Evolutionary conservation across 306 rosid genomes (phyloP).

Genomic region (Rubus idaeus): DNA sequence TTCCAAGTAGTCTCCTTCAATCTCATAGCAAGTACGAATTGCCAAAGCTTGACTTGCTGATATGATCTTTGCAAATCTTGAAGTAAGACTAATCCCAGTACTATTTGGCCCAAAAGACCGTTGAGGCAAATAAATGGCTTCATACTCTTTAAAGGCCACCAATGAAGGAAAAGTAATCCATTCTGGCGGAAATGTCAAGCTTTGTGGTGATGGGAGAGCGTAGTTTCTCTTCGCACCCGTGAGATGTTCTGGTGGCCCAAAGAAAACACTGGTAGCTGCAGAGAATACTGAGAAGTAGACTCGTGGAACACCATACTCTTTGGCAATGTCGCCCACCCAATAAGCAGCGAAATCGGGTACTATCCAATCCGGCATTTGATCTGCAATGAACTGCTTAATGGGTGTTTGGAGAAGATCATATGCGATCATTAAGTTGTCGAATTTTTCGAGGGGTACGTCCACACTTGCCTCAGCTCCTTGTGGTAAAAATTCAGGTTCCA

Average conservation of each 20-base stretch:
- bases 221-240: neutral
- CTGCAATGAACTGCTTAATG: constrained; percentile 16
- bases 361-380: constrained; percentile 21
- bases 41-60: constrained; percentile 21
- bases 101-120: neutral
- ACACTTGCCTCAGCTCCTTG: constrained; percentile 26
- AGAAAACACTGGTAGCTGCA: neutral
- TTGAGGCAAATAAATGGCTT: neutral
- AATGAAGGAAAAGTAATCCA: constrained; percentile 7
- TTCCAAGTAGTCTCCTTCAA: constrained; percentile 35
- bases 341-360: constrained; percentile 6
- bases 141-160: neutral
- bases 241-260: neutral
- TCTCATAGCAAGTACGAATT: constrained; percentile 27
- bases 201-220: neutral
- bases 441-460: constrained; percentile 23
- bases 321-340: constrained; percentile 17
- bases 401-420: constrained; percentile 9
- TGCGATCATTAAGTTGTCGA: constrained; percentile 4
- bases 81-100: neutral
- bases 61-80: neutral
- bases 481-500: constrained; percentile 16
- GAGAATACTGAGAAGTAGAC: constrained; percentile 4
- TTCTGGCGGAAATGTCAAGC: constrained; percentile 4
- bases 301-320: neutral